Evolutionary conservation across 2,329 filamentous ascomycete genomes (phyloP).

Genomic region (Colletotrichum acutatum): DNA sequence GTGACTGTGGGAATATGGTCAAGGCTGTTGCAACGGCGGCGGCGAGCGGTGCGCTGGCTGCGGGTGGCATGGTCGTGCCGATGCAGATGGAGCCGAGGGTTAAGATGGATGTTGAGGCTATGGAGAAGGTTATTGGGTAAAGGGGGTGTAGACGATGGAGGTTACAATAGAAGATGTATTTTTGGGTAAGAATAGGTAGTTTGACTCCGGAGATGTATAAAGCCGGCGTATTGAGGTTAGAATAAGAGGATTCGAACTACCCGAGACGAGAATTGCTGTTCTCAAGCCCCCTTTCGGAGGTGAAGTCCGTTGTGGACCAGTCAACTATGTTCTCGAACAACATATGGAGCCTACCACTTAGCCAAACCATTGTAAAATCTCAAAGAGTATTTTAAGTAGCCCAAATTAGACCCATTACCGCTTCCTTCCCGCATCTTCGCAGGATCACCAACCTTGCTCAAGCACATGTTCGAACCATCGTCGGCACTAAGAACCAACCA

Average conservation of each 20-base stretch:
- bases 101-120: constrained; percentile 3
- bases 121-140: constrained; percentile 3
- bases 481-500: neutral
- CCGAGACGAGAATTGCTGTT: neutral
- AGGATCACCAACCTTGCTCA: constrained; percentile 1
- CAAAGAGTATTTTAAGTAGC: neutral
- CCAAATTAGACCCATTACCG: neutral
- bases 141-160: no score
- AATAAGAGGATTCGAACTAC: neutral
- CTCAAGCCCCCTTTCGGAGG: neutral
- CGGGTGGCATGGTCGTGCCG: constrained; percentile 39
- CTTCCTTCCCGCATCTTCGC: neutral
- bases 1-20: constrained; percentile 55
- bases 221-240: neutral
- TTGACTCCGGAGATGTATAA: neutral
- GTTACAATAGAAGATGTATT: no score
- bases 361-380: no score
- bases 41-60: constrained; percentile 43
- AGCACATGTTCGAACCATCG: neutral
- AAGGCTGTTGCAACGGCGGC: constrained; percentile 44
- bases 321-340: neutral
- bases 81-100: constrained; percentile 24
- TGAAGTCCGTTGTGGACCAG: neutral
- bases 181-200: neutral
- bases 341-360: neutral